Base-by-base conservation (phyloP, 1,284 basidiomycete species). In the Sporisorium graminicola region DNA sequence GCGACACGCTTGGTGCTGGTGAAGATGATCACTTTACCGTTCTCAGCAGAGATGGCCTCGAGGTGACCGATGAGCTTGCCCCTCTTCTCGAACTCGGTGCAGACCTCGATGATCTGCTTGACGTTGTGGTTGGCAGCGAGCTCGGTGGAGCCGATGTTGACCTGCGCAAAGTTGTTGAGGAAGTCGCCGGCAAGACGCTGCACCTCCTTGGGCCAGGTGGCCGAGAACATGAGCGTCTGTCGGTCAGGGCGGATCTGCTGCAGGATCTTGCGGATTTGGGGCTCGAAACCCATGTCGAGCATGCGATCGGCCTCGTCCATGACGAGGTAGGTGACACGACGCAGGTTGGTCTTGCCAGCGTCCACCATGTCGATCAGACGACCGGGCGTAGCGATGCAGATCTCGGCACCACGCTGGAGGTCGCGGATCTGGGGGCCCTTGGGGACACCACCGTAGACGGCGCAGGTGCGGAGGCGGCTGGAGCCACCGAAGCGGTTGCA, bases 251-350 rank as follows among this genome's bases (percentile, higher is more conserved):
- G 91, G 84, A 98, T 97, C 88, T 99, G 96, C 80, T 92, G 89
- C 79, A 99, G 92, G 82, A 98, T 98, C 89, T 99, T 99, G 86
- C 95, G 91, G 86, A 99, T 99, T 87, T 99, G 96, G 66, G 96
- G 96, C 88, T 99, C 96, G 88, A 99, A 99, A 90, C 96, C 95
- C 94, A 96, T 96, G 88, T 96, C 94, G 77, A 96, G 90, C 94
- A 96, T 96, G 81, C 94, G 93, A 88, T 98, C 96, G 63, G 96
- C 96, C 87, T 99, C 97, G 87, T 99, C 96, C 92, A 99, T 94
- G 85, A 99, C 96, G 57, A 99, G 90, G 88, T 99, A 99, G 46
- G 96, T 99, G 65, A 99, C 90, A 55, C 96, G 92, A 73, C 92
- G 93, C 63, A 99, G 90, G 87, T 98, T 98, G 56, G 95, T 98